Percentiles rank a stretch among this genome's conserved stretches.
Conservation (phyloP, 495 filamentous ascomycete species). For the Achaetomiella virescens region DNA sequence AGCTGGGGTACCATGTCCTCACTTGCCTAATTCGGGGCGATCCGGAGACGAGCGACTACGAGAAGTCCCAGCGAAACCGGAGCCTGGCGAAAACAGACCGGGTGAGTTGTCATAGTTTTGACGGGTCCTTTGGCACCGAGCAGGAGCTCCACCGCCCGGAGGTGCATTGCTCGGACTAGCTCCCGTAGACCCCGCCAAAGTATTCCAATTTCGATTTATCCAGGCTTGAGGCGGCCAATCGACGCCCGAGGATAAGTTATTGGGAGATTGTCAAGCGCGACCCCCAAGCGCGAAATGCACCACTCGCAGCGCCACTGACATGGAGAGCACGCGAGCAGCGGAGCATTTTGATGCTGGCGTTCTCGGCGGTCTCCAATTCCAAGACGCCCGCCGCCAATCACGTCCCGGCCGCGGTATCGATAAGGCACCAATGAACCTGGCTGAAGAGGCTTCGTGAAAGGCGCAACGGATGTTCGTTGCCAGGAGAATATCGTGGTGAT, state of each 20-base stretch:
- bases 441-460: not conserved
- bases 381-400: constrained; percentile 2
- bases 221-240: constrained; percentile 16
- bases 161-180: constrained; percentile 3
- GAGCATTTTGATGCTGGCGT: not conserved
- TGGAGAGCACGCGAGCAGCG: constrained; percentile 9
- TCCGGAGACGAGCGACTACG: constrained; percentile 9
- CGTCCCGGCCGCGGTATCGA: not conserved
- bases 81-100: constrained; percentile 15
- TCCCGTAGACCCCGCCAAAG: constrained; percentile 14
- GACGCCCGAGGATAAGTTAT: constrained; percentile 10
- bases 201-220: constrained; percentile 10
- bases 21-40: constrained; percentile 10
- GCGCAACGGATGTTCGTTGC: too few species aligned
- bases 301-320: not conserved
- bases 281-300: not conserved
- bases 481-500: too few species aligned
- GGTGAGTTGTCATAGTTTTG: constrained; percentile 4
- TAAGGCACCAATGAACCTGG: not conserved
- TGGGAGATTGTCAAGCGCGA: not conserved
- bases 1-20: constrained; percentile 1
- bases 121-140: not conserved
- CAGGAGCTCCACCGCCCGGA: constrained; percentile 1
- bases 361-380: not conserved
- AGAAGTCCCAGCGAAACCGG: constrained; percentile 15